Percentiles rank a stretch among this genome's conserved stretches.
phyloP scores from a whole-genome alignment of 352 stramenopile genomes.

The Globisporangium nodosum region DNA sequence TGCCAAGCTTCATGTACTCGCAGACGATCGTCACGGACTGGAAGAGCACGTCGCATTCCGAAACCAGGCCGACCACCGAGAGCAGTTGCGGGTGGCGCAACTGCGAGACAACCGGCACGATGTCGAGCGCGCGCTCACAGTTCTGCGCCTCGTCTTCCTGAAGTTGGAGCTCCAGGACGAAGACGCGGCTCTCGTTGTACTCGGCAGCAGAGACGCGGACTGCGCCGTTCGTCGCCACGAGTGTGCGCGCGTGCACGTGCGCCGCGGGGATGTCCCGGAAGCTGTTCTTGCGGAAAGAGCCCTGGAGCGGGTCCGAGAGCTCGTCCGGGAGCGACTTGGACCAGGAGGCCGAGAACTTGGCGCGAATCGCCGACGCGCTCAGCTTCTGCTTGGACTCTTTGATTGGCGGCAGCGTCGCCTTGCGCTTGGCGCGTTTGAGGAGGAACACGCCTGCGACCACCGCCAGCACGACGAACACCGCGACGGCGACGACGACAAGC shows the following conservation, averaged over 20 bases:
- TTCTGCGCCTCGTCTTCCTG: slow-evolving; percentile 47
- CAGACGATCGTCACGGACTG: slow-evolving; percentile 59
- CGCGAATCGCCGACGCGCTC: slow-evolving; percentile 20
- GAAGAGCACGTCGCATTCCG: slow-evolving; percentile 23
- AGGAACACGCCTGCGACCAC: slow-evolving; percentile 46
- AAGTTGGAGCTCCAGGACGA: slow-evolving; percentile 53
- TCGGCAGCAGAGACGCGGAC: slow-evolving; percentile 42
- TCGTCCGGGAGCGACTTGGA: slow-evolving; percentile 22
- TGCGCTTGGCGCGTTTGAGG: slow-evolving; percentile 53
- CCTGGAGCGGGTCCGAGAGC: slow-evolving; percentile 24
- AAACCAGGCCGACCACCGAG: slow-evolving; percentile 52
- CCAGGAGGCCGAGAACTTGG: slow-evolving; percentile 12
- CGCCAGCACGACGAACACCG: slow-evolving; percentile 35
- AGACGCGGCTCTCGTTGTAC: slow-evolving; percentile 29
- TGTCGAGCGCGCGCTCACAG: slow-evolving; percentile 46
- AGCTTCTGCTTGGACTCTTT: slow-evolving; percentile 38
- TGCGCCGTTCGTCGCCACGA: slow-evolving; percentile 39
- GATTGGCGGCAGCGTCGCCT: slow-evolving; percentile 20
- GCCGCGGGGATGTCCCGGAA: slow-evolving; percentile 47
- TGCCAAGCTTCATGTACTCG: slow-evolving; percentile 67
- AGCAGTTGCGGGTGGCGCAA: slow-evolving; percentile 68
- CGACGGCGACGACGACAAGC: slow-evolving; percentile 38
- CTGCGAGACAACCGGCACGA: slow-evolving; percentile 55
- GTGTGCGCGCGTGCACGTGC: slow-evolving; percentile 31
- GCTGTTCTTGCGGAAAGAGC: slow-evolving; percentile 39